phyloP scores from a whole-genome alignment of 805 yeast genomes.

The Candida rishiriensis region DNA sequence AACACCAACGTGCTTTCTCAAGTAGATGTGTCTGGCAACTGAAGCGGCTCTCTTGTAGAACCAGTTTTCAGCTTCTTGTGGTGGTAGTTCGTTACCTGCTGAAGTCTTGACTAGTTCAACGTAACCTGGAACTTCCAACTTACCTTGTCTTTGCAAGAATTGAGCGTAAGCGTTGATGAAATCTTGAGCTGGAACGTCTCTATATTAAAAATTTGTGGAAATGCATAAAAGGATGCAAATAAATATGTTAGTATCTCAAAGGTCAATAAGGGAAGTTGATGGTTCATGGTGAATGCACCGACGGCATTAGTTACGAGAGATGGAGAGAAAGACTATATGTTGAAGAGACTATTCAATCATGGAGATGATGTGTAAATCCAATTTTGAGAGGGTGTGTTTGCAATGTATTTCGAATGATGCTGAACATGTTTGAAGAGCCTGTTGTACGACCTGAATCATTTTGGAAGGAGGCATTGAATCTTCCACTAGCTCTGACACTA shows the following conservation, averaged over 20 bases:
- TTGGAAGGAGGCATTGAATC: no score
- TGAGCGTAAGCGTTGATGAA: slow-evolving; percentile 99
- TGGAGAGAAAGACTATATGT: no score
- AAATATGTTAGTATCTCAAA: slow-evolving; percentile 7
- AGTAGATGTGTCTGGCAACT: slow-evolving; percentile 99
- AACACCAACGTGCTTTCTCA: slow-evolving; percentile 98
- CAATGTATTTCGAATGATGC: no score
- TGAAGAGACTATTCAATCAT: no score
- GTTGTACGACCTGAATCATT: no score
- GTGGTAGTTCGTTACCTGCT: slow-evolving; percentile 98
- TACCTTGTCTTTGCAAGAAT: slow-evolving; percentile 99
- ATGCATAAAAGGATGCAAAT: slow-evolving; percentile 11
- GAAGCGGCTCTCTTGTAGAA: slow-evolving; percentile 99
- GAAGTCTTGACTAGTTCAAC: slow-evolving; percentile 99
- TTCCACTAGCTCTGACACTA: no score
- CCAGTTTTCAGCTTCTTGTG: slow-evolving; percentile 99
- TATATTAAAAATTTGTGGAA: slow-evolving; percentile 36
- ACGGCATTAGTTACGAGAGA: no score
- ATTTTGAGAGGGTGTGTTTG: no score
- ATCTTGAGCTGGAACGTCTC: slow-evolving; percentile 99
- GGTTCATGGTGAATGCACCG: no score
- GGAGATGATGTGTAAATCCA: no score
- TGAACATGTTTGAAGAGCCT: no score
- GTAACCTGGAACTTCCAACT: slow-evolving; percentile 99
- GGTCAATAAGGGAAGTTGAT: neutral